Base-by-base conservation (phyloP, 1,284 basidiomycete species). In the Leccinum subspadiceum region DNA sequence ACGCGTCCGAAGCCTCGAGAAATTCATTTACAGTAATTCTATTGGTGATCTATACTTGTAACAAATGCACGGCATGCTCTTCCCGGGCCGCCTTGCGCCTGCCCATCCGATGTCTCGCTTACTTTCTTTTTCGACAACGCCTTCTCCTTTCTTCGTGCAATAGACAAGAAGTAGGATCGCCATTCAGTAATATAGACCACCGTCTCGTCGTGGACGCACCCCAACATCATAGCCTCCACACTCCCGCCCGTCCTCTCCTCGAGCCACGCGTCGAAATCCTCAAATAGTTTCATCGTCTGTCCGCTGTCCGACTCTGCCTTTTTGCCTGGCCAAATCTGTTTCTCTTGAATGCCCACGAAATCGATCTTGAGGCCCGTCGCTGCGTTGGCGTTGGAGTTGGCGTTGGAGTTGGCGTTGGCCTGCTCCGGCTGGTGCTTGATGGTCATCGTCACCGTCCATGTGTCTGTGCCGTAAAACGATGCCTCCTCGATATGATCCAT, bases 401-500 rank as follows among this genome's bases (percentile, higher is more conserved):
- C 22, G 22, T 22, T 22, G 22, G 35, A 9, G 5, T 35, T 26
- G 12, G 31, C 26, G 22, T 24, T 39, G 22, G 37, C 33, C 24
- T 15, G 61, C 55, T 20, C 67, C 39, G 53, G 54, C 5, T 75
- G 73, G n/a, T 89, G 74, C 66, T 86, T 84, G 57, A 94, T 76
- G 37, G 86, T 82, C 61, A 96, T 78, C 64, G 90, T 82, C 57
- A 96, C 75, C 0, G 80, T 77, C 86, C 91, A 96, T 0, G 78
- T 78, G 62, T 91, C 82, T 35, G 83, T 81, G 1, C 89, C 90
- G 66, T 92, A 90, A 73, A 91, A 92, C 3, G 92, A 93, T 0
- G 85, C 92, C 72, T 94, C 92, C 73, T 96, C 97, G 76, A 98
- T 84, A 69, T 95, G 92, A 72, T 98, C 5, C 94, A 81, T n/a